These are phyloP conservation scores for Phytophthora nicotianae DNA, from an alignment of 352 stramenopile genomes.

Conservation along the genomic window DNA sequence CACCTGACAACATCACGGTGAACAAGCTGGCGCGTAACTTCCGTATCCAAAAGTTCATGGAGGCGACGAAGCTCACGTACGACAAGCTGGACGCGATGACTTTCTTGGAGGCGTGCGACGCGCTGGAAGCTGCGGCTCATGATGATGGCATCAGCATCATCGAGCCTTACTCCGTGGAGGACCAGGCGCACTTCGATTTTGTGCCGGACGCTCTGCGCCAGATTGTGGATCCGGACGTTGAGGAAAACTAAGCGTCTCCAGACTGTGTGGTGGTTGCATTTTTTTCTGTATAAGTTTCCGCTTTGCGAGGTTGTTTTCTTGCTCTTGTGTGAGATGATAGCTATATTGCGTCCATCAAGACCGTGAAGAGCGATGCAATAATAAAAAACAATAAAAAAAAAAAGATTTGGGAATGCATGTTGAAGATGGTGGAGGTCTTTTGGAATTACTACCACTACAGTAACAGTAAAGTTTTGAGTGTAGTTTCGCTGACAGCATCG, in stretches of 20 bases:
- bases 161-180: conserved; percentile 37
- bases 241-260: conserved; percentile 14
- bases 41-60: conserved; percentile 61
- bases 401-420: neutral
- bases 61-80: conserved; percentile 45
- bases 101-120: conserved; percentile 38
- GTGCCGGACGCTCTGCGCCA: conserved; percentile 43
- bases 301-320: conserved; percentile 2
- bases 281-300: conserved; percentile 22
- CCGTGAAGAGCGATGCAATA: conserved; percentile 9
- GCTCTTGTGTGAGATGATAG: conserved; percentile 2
- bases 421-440: conserved; percentile 10
- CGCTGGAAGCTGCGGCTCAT: conserved; percentile 30
- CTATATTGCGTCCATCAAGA: conserved; percentile 14
- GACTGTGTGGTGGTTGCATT: conserved; percentile 7
- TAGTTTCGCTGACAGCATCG: too few species aligned
- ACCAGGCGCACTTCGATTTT: conserved; percentile 38
- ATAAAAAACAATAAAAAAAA: conserved; percentile 6
- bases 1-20: conserved; percentile 48
- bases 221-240: conserved; percentile 50
- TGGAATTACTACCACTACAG: too few species aligned
- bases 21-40: conserved; percentile 46
- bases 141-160: conserved; percentile 41
- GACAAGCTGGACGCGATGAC: conserved; percentile 43
- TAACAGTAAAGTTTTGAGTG: too few species aligned